Evolutionary conservation across 176 grass and related monocot genomes (phyloP), one percentile per base, ranked within the genome.

Genomic region (Dactylis glomerata): DNA sequence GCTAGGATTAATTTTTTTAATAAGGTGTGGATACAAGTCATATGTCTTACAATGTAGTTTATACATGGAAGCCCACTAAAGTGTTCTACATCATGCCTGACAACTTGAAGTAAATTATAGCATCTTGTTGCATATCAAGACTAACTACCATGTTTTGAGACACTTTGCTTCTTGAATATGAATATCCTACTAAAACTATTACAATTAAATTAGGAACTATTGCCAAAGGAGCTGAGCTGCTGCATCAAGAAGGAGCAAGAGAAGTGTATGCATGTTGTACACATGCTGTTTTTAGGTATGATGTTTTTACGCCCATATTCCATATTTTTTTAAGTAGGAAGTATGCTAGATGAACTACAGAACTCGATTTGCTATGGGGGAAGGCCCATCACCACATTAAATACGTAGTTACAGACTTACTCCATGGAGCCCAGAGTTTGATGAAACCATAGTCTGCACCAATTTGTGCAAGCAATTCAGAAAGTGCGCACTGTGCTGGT

Each of bases 191-290:
- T 88, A 42, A 44, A 52, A 52, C 45, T 85, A 47, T 65, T 70
- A 75, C 68, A 51, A 40, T 69, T 68, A 70, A 44, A 79, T 66
- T 88, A 98, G 96, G 96, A 86, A 98, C 93, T 17, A 95, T 98
- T 90, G 87, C 87, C 30, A 98, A 98, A 84, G 96, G 96, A 87
- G 96, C 96, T 87, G 91, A 93, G 68, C 77, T 98, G 37, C 81
- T 95, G 55, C 96, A 98, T 87, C 93, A 98, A 75, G 96, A 93
- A 95, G 96, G 96, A 85, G 96, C 96, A 83, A 92, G 96, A 84
- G 96, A 98, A 90, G 96, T 98, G 33, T 98, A 98, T 92, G 96
- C 96, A 70, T 98, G 96, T 16, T 89, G 93, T 82, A 98, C 96
- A 82, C 96, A 98, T 95, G 96, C 93, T 90, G 93, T 98, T 87